These are phyloP conservation scores for Phlebiopsis flavidoalba DNA, from an alignment of 768 basidiomycete genomes.

Conservation along the genomic window DNA sequence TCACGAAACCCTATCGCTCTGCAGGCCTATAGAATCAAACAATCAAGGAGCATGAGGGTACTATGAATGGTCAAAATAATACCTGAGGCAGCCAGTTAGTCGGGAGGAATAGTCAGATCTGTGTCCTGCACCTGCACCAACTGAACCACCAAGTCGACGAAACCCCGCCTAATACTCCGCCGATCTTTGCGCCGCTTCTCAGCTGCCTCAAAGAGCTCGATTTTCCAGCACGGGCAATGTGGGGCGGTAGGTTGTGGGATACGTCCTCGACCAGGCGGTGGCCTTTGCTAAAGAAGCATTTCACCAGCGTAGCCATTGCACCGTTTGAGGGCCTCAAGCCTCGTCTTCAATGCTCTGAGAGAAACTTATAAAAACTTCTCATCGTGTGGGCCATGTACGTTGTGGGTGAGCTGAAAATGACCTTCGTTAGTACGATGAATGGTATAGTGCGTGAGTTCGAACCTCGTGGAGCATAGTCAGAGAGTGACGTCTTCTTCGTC, in stretches of 20 bases:
- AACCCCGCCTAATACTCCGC: conserved; percentile 43
- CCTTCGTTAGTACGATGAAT: neutral
- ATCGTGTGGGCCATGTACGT: conserved; percentile 87
- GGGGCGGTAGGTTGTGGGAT: conserved; percentile 63
- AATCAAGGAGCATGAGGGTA: neutral
- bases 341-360: conserved; percentile 77
- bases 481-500: conserved; percentile 71
- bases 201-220: conserved; percentile 74
- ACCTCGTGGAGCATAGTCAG: conserved; percentile 93
- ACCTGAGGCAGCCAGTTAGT: conserved; percentile 74
- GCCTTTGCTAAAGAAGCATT: conserved; percentile 82
- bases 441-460: conserved; percentile 8
- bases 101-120: conserved; percentile 46
- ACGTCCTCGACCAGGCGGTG: conserved; percentile 59
- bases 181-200: conserved; percentile 59
- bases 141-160: conserved; percentile 57
- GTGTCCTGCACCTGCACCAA: conserved; percentile 19
- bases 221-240: conserved; percentile 57
- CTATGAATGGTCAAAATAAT: conserved; percentile 19
- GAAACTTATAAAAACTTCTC: conserved; percentile 74
- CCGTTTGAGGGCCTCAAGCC: conserved; percentile 69
- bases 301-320: conserved; percentile 89
- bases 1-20: conserved; percentile 70
- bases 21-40: conserved; percentile 65
- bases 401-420: conserved; percentile 69